A percentile compares a stretch with the other conserved stretches of the same genome.
Evolutionary conservation across 768 basidiomycete genomes (phyloP).

Genomic region (Suillus tomentosus): DNA sequence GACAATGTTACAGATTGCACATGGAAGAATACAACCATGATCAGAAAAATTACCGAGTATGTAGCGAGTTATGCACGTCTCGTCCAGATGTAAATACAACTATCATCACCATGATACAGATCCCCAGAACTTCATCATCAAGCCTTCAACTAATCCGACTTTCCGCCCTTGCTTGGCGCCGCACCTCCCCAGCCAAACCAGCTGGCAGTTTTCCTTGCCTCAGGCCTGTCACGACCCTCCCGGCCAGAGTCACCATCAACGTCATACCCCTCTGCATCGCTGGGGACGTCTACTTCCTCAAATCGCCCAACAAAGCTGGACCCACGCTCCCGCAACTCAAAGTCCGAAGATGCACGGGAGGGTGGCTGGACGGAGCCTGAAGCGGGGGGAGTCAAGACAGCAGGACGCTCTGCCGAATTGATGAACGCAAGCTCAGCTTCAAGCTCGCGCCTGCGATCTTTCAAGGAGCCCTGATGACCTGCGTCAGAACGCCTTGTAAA

Average conservation of each 20-base stretch:
- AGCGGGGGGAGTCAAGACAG: constrained; percentile 30
- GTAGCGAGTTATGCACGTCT: not conserved
- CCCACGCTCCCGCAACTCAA: constrained; percentile 48
- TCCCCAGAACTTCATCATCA: not conserved
- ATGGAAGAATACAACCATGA: not conserved
- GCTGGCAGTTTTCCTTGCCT: constrained; percentile 32
- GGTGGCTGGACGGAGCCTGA: constrained; percentile 35
- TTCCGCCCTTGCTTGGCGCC: constrained; percentile 19
- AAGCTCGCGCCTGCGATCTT: constrained; percentile 51
- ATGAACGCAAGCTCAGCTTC: constrained; percentile 63
- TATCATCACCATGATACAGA: constrained; percentile 2
- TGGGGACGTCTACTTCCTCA: constrained; percentile 73
- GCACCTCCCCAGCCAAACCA: constrained; percentile 38
- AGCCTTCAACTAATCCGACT: constrained; percentile 21
- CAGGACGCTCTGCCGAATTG: constrained; percentile 24
- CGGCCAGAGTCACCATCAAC: constrained; percentile 27
- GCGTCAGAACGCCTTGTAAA: constrained; percentile 13
- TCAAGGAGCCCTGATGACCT: constrained; percentile 24
- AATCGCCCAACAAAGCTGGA: constrained; percentile 46
- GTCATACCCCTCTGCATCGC: constrained; percentile 69
- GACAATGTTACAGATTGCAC: not conserved
- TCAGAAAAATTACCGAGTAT: not conserved
- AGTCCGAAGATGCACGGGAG: constrained; percentile 43
- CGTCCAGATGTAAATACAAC: constrained; percentile 4
- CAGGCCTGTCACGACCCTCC: constrained; percentile 24